Evolutionary conservation across 1,284 basidiomycete genomes (phyloP).

Genomic region (Irpex sp.): DNA sequence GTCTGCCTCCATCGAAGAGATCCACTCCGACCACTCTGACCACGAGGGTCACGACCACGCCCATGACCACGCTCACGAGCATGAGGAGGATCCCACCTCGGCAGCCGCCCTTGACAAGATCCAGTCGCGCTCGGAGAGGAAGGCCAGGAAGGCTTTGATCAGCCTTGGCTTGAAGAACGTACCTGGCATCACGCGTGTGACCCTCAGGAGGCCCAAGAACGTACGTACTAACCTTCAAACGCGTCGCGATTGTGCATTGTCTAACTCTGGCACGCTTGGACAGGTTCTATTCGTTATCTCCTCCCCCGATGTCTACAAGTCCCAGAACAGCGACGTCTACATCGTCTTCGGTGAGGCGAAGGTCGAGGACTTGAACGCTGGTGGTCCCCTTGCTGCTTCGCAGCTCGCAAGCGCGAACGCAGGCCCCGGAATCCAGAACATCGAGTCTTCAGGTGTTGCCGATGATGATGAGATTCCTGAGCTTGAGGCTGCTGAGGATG

Average conservation of each 20-base stretch:
- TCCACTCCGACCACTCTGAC: conserved; percentile 70
- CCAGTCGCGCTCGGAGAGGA: conserved; percentile 87
- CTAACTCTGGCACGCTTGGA: neutral
- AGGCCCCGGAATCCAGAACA: conserved; percentile 43
- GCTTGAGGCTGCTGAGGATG: conserved; percentile 74
- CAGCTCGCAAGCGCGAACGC: conserved; percentile 63
- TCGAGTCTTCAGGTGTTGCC: conserved; percentile 49
- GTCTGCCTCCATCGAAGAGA: conserved; percentile 81
- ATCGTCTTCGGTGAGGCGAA: conserved; percentile 99
- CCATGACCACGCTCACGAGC: conserved; percentile 43
- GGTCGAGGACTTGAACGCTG: conserved; percentile 89
- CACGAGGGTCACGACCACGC: conserved; percentile 35
- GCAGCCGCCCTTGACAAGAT: conserved; percentile 87
- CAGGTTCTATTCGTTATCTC: conserved; percentile 91
- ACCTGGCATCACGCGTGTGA: conserved; percentile 90
- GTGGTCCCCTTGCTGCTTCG: conserved; percentile 83
- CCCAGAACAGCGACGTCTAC: conserved; percentile 94
- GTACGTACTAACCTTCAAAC: conserved; percentile 40
- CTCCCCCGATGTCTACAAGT: conserved; percentile 97
- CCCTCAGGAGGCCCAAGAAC: conserved; percentile 91
- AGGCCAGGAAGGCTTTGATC: conserved; percentile 85
- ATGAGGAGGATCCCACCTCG: conserved; percentile 77
- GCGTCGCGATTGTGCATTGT: neutral
- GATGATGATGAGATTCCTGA: conserved; percentile 80
- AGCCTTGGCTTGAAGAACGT: conserved; percentile 89